A percentile compares a stretch with the other conserved stretches of the same genome.
Evolutionary conservation across 257 asterid genomes (phyloP).

Genomic region (Misopates orontium): DNA sequence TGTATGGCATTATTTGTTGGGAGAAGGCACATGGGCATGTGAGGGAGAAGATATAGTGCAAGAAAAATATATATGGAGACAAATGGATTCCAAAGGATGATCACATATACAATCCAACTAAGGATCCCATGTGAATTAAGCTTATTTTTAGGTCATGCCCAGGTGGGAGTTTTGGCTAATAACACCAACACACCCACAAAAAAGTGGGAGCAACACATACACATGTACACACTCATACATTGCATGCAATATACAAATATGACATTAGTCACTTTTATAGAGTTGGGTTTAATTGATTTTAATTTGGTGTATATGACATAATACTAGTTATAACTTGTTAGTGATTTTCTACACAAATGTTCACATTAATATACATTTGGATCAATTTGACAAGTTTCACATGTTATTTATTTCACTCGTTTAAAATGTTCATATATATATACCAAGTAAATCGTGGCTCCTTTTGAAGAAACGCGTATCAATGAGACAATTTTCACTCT

Average conservation of each 20-base stretch:
- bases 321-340: background rate
- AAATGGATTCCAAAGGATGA: slow-evolving; percentile 31
- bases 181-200: slow-evolving; percentile 27
- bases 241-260: background rate
- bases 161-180: slow-evolving; percentile 23
- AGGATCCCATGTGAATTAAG: slow-evolving; percentile 54
- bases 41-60: slow-evolving; percentile 29
- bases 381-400: too few relatives aligned
- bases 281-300: background rate
- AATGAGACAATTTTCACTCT: too few relatives aligned
- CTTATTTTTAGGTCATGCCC: slow-evolving; percentile 53
- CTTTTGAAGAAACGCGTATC: too few relatives aligned
- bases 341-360: background rate
- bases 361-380: too few relatives aligned
- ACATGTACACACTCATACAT: background rate
- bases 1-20: slow-evolving; percentile 23
- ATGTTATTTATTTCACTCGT: too few relatives aligned
- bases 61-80: slow-evolving; percentile 32
- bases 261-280: too few relatives aligned
- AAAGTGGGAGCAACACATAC: background rate
- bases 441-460: too few relatives aligned
- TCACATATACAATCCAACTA: slow-evolving; percentile 53
- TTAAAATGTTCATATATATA: too few relatives aligned
- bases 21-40: slow-evolving; percentile 61
- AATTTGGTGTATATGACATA: background rate